phyloP scores from a whole-genome alignment of 2,329 filamentous ascomycete species.

The Aspergillus eucalypticola region DNA sequence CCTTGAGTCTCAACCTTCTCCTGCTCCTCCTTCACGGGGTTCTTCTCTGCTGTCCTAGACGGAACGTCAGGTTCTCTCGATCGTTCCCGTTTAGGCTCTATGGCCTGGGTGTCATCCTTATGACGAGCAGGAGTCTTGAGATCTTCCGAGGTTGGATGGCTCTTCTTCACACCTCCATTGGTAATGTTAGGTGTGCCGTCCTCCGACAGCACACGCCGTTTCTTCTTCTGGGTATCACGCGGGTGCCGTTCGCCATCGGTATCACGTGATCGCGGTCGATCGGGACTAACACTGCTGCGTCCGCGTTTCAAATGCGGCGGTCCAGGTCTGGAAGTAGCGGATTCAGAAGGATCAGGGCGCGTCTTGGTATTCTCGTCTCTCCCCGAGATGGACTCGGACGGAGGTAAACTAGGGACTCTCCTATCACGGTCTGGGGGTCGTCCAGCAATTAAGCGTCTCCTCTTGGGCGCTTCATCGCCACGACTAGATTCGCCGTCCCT shows the following conservation, averaged over 20 bases:
- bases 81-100: conserved; percentile 23
- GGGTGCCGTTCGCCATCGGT: conserved; percentile 34
- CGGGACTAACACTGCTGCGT: conserved; percentile 45
- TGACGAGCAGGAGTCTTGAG: conserved; percentile 23
- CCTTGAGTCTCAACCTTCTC: conserved; percentile 29
- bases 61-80: conserved; percentile 16
- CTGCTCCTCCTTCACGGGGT: conserved; percentile 34
- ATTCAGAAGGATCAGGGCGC: conserved; percentile 31
- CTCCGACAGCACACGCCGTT: conserved; percentile 44
- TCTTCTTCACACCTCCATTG: conserved; percentile 35
- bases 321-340: conserved; percentile 21
- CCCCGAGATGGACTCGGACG: conserved; percentile 43
- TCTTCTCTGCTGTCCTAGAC: conserved; percentile 22
- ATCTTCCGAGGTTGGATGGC: conserved; percentile 19
- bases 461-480: conserved; percentile 40
- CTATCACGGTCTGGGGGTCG: conserved; percentile 41
- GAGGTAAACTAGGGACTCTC: conserved; percentile 39
- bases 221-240: conserved; percentile 44
- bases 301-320: conserved; percentile 40
- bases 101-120: conserved; percentile 16
- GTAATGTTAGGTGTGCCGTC: conserved; percentile 35
- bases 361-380: conserved; percentile 39
- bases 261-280: conserved; percentile 38
- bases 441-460: conserved; percentile 44
- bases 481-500: conserved; percentile 37